A percentile compares a stretch with the other conserved stretches of the same genome.
Conservation (phyloP, 768 basidiomycete genomes). For the Leccinum subtestaceum region DNA sequence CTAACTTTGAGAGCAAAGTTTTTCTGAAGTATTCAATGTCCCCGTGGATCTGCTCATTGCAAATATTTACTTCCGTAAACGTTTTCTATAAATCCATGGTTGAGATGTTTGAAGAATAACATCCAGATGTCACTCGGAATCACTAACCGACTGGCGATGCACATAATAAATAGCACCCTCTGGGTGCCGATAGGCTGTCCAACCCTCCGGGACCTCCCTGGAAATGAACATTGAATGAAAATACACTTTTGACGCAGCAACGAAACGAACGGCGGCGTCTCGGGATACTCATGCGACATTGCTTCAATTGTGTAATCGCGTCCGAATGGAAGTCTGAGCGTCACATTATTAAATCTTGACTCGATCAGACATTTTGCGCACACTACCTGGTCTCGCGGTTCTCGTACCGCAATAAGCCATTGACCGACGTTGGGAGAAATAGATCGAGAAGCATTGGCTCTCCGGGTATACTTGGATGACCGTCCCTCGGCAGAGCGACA, state of each 20-base stretch:
- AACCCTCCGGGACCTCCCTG: slow-evolving; percentile 33
- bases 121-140: not conserved
- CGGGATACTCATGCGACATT: slow-evolving; percentile 17
- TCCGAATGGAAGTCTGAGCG: not conserved
- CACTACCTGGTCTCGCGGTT: slow-evolving; percentile 10
- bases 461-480: slow-evolving; percentile 2
- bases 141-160: slow-evolving; percentile 42
- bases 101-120: slow-evolving; percentile 2
- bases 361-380: not conserved
- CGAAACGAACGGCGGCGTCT: slow-evolving; percentile 14
- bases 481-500: slow-evolving; percentile 4
- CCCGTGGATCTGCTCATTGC: slow-evolving; percentile 29
- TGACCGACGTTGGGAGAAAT: slow-evolving; percentile 11
- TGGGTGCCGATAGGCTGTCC: slow-evolving; percentile 51
- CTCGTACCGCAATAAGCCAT: slow-evolving; percentile 5
- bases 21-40: slow-evolving; percentile 37
- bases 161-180: slow-evolving; percentile 66
- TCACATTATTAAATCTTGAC: not conserved
- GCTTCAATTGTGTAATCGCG: slow-evolving; percentile 8
- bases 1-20: slow-evolving; percentile 19
- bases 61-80: slow-evolving; percentile 55
- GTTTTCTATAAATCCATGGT: slow-evolving; percentile 37
- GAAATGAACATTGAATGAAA: not conserved
- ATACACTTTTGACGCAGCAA: not conserved
- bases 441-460: not conserved